A percentile compares a stretch with the other conserved stretches of the same genome.
These are phyloP conservation scores for Mayamaea pseudoterrestris DNA, from an alignment of 108 stramenopile species.

Conservation along the genomic window DNA sequence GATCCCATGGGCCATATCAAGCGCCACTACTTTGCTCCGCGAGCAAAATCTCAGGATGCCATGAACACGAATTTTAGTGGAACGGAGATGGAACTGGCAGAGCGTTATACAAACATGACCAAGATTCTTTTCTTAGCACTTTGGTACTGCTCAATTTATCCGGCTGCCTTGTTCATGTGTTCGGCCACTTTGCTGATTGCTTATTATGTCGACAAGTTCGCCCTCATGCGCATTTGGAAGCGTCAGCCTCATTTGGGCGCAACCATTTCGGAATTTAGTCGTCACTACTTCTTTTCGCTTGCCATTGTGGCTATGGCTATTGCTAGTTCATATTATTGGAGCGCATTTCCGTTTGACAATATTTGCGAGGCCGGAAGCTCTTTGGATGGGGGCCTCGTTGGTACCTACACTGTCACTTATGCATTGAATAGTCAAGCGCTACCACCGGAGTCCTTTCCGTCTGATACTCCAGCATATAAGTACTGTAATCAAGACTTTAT, in stretches of 20 bases:
- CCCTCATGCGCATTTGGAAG: conserved; percentile 71
- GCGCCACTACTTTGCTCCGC: conserved; percentile 64
- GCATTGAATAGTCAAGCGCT: no score
- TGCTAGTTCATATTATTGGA: conserved; percentile 60
- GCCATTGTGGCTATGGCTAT: conserved; percentile 57
- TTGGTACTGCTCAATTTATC: conserved; percentile 74
- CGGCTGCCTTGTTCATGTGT: conserved; percentile 58
- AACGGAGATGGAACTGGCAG: conserved; percentile 58
- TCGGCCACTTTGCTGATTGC: conserved; percentile 52
- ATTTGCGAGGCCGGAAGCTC: conserved; percentile 27
- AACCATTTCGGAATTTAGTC: conserved; percentile 52
- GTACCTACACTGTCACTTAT: background rate
- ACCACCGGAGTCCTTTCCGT: no score
- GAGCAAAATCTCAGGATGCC: conserved; percentile 60
- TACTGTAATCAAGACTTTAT: conserved; percentile 30
- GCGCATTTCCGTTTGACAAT: conserved; percentile 80
- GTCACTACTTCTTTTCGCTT: conserved; percentile 52
- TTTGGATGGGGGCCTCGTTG: background rate
- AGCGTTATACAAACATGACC: conserved; percentile 39
- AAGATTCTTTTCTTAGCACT: conserved; percentile 63
- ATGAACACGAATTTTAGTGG: conserved; percentile 75
- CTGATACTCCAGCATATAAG: conserved; percentile 11
- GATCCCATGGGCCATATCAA: conserved; percentile 37
- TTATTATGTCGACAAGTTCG: conserved; percentile 64
- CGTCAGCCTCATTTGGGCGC: conserved; percentile 53